Base-by-base conservation (phyloP, 192 early-diverging fungal genomes). In the Backusella sp. region DNA sequence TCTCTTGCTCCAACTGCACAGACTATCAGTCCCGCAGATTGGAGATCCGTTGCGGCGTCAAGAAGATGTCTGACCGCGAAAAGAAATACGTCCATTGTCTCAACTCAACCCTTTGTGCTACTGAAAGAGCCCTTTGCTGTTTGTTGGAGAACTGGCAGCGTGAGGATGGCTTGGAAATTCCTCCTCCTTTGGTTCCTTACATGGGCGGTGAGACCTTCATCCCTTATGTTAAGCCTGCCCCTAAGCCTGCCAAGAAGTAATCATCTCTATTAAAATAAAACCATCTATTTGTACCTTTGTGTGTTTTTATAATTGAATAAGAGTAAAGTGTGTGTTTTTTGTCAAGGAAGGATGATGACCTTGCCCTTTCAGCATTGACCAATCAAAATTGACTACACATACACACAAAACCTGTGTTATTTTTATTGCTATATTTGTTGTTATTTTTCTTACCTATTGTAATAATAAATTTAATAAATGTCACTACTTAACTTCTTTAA, bases 1-100 rank as follows among this genome's bases (percentile, higher is more conserved):
- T 99, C 65, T 96, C 94, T 49, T 98, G 96, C 92, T 95, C 93
- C 62, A 99, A 99, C 94, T 99, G 98, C 86, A 98, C 97, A 28
- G 98, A 99, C 87, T 99, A 96, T 87, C 98, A 99, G 88, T 94
- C 91, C 23, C 90, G 98, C 70, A 88, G 89, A 49, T 88, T 99
- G 5, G 97, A 99, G 79, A 98, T 99, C 85, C 92, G 96, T 69
- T 94, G 93, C 72, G 98, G 98, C 69, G 90, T 94, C 69, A 99
- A 99, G 89, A 98, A 98, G 90, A 90, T 96, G 89, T 94, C 93
- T 75, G 95, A 98, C 74, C 87, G 91, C 66, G 93, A 92, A 75
- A 99, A 98, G 89, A 94, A 92, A 77, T 99, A 96, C 76, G 98
- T 95, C 34, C 98, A 99, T 84, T 94, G 93, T 83, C 91, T 99